phyloP scores from a whole-genome alignment of 805 yeast species.

The Cyberlindnera subsufficiens region DNA sequence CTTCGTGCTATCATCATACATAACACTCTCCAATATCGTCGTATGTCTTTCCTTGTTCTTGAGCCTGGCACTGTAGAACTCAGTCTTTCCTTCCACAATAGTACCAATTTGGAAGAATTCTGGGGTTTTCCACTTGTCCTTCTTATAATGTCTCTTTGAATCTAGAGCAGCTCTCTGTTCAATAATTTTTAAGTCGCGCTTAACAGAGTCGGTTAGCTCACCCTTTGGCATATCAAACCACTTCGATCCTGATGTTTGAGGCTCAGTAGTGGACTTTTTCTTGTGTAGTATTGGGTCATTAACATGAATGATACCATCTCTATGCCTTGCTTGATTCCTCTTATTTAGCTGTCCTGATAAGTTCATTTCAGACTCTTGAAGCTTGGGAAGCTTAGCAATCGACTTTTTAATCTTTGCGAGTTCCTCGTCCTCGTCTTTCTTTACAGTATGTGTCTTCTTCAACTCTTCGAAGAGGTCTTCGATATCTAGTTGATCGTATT shows the following conservation, averaged over 20 bases:
- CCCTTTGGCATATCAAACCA: conserved; percentile 83
- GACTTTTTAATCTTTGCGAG: conserved; percentile 31
- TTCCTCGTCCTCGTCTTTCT: conserved; percentile 21
- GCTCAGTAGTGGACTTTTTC: conserved; percentile 9
- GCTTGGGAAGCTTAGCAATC: conserved; percentile 34
- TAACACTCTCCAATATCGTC: conserved; percentile 75
- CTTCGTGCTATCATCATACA: conserved; percentile 64
- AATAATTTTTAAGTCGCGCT: conserved; percentile 71
- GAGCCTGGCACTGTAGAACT: conserved; percentile 64
- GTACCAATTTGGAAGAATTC: conserved; percentile 88
- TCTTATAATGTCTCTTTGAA: conserved; percentile 92
- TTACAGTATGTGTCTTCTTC: conserved; percentile 8
- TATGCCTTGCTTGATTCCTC: conserved; percentile 5
- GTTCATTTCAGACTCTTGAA: conserved; percentile 14
- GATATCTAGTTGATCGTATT: conserved; percentile 15
- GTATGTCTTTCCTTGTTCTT: conserved; percentile 67
- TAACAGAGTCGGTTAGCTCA: conserved; percentile 64
- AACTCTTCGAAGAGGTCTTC: conserved; percentile 32
- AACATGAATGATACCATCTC: conserved; percentile 26
- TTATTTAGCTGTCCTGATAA: conserved; percentile 9
- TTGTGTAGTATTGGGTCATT: conserved; percentile 39
- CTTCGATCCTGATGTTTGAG: conserved; percentile 40
- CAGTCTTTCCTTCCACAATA: conserved; percentile 74
- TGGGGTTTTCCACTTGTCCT: conserved; percentile 72
- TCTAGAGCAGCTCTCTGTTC: conserved; percentile 88